Evolutionary conservation across 192 early-diverging fungal species (phyloP).

Genomic region (Gorgonomyces haynaldii): DNA sequence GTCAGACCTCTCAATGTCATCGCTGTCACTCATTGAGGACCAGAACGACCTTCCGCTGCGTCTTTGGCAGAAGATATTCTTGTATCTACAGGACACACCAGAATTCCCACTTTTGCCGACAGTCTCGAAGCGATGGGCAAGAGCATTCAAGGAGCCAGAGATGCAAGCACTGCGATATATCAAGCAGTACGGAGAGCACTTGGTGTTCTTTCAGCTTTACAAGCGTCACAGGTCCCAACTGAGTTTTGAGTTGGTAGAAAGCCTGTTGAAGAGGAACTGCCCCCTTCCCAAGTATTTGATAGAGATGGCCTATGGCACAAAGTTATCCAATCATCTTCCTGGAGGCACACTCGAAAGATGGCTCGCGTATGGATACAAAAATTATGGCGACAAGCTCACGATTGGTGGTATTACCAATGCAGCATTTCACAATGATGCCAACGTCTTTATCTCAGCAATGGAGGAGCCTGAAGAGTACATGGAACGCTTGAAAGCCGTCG

Average conservation of each 20-base stretch:
- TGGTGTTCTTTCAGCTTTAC: background rate
- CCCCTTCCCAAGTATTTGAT: background rate
- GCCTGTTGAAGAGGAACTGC: background rate
- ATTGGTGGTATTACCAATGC: background rate
- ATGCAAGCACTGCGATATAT: background rate
- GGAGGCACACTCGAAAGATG: background rate
- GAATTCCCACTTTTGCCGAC: too few relatives aligned
- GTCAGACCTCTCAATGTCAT: too few relatives aligned
- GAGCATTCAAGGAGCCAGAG: too few relatives aligned
- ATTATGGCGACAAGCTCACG: background rate
- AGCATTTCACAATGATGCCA: too few relatives aligned
- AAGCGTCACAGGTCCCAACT: background rate
- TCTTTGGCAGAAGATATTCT: too few relatives aligned
- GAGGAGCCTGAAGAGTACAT: too few relatives aligned
- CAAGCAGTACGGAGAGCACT: background rate
- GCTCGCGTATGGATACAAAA: background rate
- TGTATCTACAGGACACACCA: too few relatives aligned
- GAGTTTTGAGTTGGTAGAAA: constrained; percentile 1
- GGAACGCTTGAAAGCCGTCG: too few relatives aligned
- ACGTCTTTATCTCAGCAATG: too few relatives aligned
- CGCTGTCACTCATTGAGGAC: too few relatives aligned
- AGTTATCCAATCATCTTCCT: background rate
- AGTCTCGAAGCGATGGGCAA: too few relatives aligned
- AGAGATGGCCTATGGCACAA: background rate
- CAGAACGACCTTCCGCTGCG: too few relatives aligned